phyloP scores from a whole-genome alignment of 2,329 filamentous ascomycete genomes.

The Fusarium fujikuroi region DNA sequence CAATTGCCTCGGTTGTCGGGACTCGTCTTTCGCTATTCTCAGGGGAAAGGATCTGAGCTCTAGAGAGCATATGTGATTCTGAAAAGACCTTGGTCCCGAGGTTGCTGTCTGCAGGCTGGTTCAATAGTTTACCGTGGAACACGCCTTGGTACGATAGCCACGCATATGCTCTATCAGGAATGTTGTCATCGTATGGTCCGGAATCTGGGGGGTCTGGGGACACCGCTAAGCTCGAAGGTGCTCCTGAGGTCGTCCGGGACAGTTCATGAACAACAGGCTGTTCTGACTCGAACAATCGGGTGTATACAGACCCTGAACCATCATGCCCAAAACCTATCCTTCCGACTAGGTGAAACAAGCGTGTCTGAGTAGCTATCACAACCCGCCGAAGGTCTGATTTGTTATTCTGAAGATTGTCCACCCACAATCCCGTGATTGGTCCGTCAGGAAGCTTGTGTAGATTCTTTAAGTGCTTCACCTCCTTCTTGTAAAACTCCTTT shows the following conservation, averaged over 20 bases:
- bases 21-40: constrained; percentile 74
- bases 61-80: constrained; percentile 80
- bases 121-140: constrained; percentile 83
- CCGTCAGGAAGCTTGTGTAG: constrained; percentile 86
- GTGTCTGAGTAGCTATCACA: constrained; percentile 80
- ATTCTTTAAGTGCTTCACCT: constrained; percentile 89
- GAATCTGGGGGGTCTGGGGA: constrained; percentile 77
- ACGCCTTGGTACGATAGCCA: constrained; percentile 92
- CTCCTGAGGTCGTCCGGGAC: constrained; percentile 64
- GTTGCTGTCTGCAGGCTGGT: constrained; percentile 66
- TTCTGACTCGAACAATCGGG: constrained; percentile 88
- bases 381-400: constrained; percentile 79
- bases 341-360: constrained; percentile 83
- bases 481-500: constrained; percentile 92
- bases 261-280: constrained; percentile 81
- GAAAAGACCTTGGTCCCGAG: constrained; percentile 80
- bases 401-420: constrained; percentile 77
- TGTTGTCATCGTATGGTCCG: constrained; percentile 65
- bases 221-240: constrained; percentile 73
- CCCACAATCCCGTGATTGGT: constrained; percentile 86
- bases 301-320: constrained; percentile 85
- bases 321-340: constrained; percentile 80
- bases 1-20: constrained; percentile 76
- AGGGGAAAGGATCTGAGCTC: constrained; percentile 75
- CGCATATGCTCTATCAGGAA: constrained; percentile 81